Evolutionary conservation across 75 land plant genomes (phyloP), one percentile per base, ranked within the genome.

Genomic region (Azolla pinnata): DNA sequence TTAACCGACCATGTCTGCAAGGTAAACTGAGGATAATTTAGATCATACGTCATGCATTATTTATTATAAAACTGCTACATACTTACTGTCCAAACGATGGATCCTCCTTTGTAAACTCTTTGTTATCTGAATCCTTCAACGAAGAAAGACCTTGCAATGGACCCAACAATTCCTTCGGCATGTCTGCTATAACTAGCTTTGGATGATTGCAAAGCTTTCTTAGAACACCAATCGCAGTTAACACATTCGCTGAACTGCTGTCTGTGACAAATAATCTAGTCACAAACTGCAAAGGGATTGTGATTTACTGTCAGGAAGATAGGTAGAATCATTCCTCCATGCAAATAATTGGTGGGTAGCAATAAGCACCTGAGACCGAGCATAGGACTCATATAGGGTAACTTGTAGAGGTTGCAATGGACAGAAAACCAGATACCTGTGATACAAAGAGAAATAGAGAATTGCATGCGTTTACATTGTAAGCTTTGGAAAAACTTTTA

Each of bases 201-300:
- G 78, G 78, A 59, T 75, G 78, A 56, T 66, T 75, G 35, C 75
- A 75, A 21, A 75, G 58, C 68, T 75, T 75, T 38, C 78, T 64
- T 49, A 75, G 33, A 24, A 59, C 30, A 23, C 68, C 55, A 40
- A 75, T 71, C 33, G 75, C 63, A 28, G 68, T 35, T 31, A 75
- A 26, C 29, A 75, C 58, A 25, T 55, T 64, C 26, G 78, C 69
- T 30, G 68, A 46, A 26, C 54, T 33, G 65, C 17, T 71, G 1
- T 44, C 53, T 27, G 67, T 51, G 9, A 29, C 29, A 16, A 65
- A 35, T 29, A 59, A 29, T 21, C 29, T 44, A 9, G 23, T 56
- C 33, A 65, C 69, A 18, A 71, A 35, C 74, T 71, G 71, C 53
- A 56, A 24, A 33, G 2, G n/a, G n/a, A n/a, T n/a, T n/a, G n/a